Conservation (phyloP, 2,329 filamentous ascomycete species). For the Hypoxylon sp. region DNA sequence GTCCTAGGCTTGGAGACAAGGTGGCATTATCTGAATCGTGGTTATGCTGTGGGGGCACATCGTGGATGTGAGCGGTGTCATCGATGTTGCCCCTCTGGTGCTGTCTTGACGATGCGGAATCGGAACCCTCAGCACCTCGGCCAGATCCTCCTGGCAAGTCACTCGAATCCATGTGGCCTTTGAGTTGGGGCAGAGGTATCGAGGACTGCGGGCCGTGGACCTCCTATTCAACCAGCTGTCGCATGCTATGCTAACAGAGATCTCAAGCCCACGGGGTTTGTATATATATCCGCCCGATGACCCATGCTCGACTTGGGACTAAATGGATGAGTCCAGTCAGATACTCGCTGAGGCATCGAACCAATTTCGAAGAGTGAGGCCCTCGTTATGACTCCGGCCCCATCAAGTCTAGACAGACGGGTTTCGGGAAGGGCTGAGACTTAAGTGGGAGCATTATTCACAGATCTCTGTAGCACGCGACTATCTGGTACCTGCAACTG, state of each 20-base stretch:
- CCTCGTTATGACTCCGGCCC: conserved; percentile 18
- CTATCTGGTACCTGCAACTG: conserved; percentile 33
- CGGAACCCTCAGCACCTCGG: neutral
- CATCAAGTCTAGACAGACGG: conserved; percentile 29
- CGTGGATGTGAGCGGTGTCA: conserved; percentile 11
- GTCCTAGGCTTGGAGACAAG: conserved; percentile 12
- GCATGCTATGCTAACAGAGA: conserved; percentile 10
- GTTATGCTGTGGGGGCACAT: neutral
- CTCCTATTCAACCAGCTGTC: conserved; percentile 14
- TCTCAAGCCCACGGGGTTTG: conserved; percentile 12
- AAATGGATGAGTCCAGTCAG: conserved; percentile 7
- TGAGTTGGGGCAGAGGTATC: neutral
- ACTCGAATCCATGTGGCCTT: conserved; percentile 27
- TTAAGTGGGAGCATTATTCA: conserved; percentile 24
- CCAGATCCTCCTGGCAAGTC: conserved; percentile 2
- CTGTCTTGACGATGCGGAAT: neutral
- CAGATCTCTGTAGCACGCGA: conserved; percentile 36
- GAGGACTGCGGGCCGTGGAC: conserved; percentile 1
- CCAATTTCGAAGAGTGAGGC: conserved; percentile 4
- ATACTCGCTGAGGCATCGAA: conserved; percentile 4
- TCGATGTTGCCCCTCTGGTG: conserved; percentile 7
- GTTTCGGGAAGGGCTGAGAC: conserved; percentile 37
- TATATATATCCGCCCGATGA: conserved; percentile 25
- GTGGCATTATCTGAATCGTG: conserved; percentile 23
- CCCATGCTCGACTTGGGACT: conserved; percentile 7